phyloP scores from a whole-genome alignment of 176 grass and related monocot genomes.

The Thinopyrum elongatum region DNA sequence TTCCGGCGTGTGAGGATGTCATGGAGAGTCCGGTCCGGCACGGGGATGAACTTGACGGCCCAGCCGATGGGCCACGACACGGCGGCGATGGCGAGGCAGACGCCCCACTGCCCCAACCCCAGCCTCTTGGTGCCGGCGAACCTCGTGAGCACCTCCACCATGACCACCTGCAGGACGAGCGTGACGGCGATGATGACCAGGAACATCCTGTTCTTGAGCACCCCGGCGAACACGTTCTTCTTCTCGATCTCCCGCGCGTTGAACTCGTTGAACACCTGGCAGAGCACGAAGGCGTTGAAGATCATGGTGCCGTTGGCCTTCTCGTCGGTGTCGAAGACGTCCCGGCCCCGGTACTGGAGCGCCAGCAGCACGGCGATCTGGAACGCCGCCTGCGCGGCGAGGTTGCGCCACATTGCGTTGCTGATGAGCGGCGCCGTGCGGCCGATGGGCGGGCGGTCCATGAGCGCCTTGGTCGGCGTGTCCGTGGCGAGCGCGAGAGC shows the following conservation, averaged over 20 bases:
- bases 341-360: constrained; percentile 51
- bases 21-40: constrained; percentile 24
- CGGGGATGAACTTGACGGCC: constrained; percentile 72
- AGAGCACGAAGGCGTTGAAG: constrained; percentile 92
- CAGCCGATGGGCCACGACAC: constrained; percentile 82
- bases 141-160: constrained; percentile 82
- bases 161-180: constrained; percentile 58
- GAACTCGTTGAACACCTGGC: constrained; percentile 97
- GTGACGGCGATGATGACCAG: constrained; percentile 65
- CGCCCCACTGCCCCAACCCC: constrained; percentile 56
- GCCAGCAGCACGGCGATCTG: constrained; percentile 60
- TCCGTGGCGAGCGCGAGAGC: constrained; percentile 71
- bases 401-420: constrained; percentile 88
- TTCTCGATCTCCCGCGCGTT: constrained; percentile 72
- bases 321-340: constrained; percentile 15
- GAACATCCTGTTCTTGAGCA: constrained; percentile 70
- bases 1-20: background rate
- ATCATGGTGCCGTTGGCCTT: constrained; percentile 72
- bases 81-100: constrained; percentile 63
- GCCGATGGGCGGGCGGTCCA: constrained; percentile 58
- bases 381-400: constrained; percentile 53
- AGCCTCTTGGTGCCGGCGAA: constrained; percentile 85
- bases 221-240: constrained; percentile 76
- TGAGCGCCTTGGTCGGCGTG: constrained; percentile 48
- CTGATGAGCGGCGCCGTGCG: constrained; percentile 76